Evolutionary conservation across 2,329 filamentous ascomycete species (phyloP), one percentile per base, ranked within the genome.

Genomic region (Aspergillus calidoustus): DNA sequence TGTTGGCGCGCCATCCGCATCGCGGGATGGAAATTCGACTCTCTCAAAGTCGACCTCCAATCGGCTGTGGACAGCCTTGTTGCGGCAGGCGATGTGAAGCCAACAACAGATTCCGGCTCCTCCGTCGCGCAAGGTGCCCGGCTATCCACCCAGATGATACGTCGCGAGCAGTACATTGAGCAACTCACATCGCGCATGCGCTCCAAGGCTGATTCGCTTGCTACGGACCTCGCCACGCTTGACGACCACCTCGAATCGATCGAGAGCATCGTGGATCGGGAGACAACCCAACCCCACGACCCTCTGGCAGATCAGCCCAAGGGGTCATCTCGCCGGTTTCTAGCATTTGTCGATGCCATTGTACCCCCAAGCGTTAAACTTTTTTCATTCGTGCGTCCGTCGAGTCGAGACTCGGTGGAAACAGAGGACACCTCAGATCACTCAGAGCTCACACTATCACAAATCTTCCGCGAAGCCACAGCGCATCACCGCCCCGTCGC

Each of bases 201-300:
- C n/a, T 66, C 67, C 46, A 76, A 76, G 31, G 70, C 72, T 1
- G 73, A 76, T 30, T 70, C 72, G 7, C 64, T 77, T 7, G 60
- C 57, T 13, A 61, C 54, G 8, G 70, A 72, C n/a, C 71, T 77
- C 47, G 69, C 64, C 44, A 73, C 69, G 0, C 62, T 77, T 3
- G 73, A 76, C 44, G 74, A 76, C 59, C 74, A 77, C 38, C 68
- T 77, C 7, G 72, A 76, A 44, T 75, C 75, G 1, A 69, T 77
- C 13, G 69, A 70, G 30, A 61, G 61, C n/a, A 74, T 76, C 22
- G 64, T 74, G 8, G 56, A 61, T 22, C 69, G 74, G 1, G 69
- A 71, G 64, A 30, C 63, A 54, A 62, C 44, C 22, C 56, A 48
- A 31, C 30, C 58, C 1, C 41, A 56, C 23, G 22, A 30, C 2